Conservation (phyloP, 495 filamentous ascomycete species). For the Podospora pseudoanserina region DNA sequence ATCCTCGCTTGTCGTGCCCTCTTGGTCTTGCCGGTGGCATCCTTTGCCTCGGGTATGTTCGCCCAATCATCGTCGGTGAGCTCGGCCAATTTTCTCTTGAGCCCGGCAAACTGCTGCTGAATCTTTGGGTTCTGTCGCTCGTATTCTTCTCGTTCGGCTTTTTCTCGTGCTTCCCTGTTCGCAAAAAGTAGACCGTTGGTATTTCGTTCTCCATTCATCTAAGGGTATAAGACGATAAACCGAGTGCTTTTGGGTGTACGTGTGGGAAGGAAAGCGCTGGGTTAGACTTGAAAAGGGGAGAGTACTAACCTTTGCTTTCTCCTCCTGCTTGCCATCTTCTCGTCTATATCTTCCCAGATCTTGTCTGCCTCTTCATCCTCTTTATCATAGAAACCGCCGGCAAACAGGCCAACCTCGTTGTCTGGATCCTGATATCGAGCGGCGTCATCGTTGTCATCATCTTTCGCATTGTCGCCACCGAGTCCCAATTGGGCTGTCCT, state of each 20-base stretch:
- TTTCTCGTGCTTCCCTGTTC: constrained; percentile 91
- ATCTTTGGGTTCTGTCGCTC: constrained; percentile 98
- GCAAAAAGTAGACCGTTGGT: constrained; percentile 31
- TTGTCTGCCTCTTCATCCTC: constrained; percentile 96
- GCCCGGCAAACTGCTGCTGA: constrained; percentile 94
- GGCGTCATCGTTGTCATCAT: constrained; percentile 79
- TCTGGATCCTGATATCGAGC: constrained; percentile 94
- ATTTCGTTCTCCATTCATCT: neutral
- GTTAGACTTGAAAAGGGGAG: constrained; percentile 21
- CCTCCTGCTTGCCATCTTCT: constrained; percentile 88
- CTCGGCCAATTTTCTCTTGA: constrained; percentile 82
- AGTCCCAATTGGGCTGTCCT: constrained; percentile 78
- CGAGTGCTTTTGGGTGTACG: constrained; percentile 45
- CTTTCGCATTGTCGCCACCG: constrained; percentile 59
- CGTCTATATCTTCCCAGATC: constrained; percentile 92
- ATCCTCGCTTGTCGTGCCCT: constrained; percentile 75
- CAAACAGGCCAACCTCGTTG: constrained; percentile 93
- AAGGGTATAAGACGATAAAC: constrained; percentile 59
- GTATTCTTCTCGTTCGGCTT: constrained; percentile 87
- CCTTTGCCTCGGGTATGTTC: constrained; percentile 89
- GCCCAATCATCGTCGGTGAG: constrained; percentile 97
- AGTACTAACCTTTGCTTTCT: constrained; percentile 83
- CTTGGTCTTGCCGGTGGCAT: constrained; percentile 90
- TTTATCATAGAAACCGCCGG: constrained; percentile 87
- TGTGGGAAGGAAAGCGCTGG: constrained; percentile 17